Conservation (phyloP, 2,329 filamentous ascomycete genomes). For the Alternaria triticimaculans region DNA sequence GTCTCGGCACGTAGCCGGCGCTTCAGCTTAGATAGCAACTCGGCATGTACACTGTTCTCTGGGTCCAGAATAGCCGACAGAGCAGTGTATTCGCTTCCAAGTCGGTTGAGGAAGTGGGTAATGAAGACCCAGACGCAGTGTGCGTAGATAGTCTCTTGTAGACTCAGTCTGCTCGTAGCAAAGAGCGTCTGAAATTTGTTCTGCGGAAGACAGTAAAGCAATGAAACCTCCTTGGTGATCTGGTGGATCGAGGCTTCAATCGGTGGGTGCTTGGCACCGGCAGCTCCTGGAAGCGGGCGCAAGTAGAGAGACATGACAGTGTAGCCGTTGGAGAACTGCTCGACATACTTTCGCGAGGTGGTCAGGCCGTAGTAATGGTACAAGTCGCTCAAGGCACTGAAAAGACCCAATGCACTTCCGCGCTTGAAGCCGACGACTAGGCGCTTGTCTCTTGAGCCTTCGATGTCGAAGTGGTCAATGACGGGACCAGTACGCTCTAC, state of each 20-base stretch:
- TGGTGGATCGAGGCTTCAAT: slow-evolving; percentile 96
- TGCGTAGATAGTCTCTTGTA: slow-evolving; percentile 96
- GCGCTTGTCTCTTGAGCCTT: slow-evolving; percentile 88
- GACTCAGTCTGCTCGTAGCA: slow-evolving; percentile 80
- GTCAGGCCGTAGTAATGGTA: slow-evolving; percentile 99
- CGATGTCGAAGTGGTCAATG: slow-evolving; percentile 97
- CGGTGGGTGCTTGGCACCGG: slow-evolving; percentile 68
- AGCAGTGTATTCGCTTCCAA: slow-evolving; percentile 90
- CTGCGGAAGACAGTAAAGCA: slow-evolving; percentile 96
- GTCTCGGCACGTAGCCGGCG: slow-evolving; percentile 93
- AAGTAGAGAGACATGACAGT: slow-evolving; percentile 97
- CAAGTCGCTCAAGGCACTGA: slow-evolving; percentile 92
- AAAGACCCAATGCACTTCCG: slow-evolving; percentile 88
- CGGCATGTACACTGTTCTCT: slow-evolving; percentile 83
- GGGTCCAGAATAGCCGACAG: slow-evolving; percentile 80
- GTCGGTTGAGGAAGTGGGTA: slow-evolving; percentile 95
- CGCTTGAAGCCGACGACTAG: slow-evolving; percentile 94
- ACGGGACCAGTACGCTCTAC: slow-evolving; percentile 88
- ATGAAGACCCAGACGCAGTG: slow-evolving; percentile 98
- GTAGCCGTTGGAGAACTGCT: slow-evolving; percentile 98
- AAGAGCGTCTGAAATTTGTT: slow-evolving; percentile 95
- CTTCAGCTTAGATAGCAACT: slow-evolving; percentile 92
- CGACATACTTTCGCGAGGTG: slow-evolving; percentile 92
- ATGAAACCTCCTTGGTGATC: slow-evolving; percentile 97
- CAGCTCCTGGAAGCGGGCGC: slow-evolving; percentile 64